phyloP scores from a whole-genome alignment of 345 rosid species.

The Isatis tinctoria region DNA sequence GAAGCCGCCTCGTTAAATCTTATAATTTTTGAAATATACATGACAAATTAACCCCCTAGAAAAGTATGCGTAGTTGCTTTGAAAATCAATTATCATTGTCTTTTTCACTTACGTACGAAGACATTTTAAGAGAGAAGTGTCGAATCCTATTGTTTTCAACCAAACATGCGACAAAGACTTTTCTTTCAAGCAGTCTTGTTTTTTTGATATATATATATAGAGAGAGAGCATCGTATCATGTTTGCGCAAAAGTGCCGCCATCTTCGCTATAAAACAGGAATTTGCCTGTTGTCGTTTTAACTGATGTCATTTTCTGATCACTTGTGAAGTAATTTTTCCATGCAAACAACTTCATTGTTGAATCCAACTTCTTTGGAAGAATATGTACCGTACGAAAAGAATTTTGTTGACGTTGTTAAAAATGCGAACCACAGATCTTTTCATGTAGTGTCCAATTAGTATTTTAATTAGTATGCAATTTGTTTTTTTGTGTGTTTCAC shows the following conservation, averaged over 20 bases:
- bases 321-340: neutral
- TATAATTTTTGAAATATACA: neutral
- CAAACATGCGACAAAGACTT: neutral
- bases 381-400: neutral
- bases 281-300: neutral
- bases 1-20: neutral
- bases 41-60: neutral
- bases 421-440: too few relatives aligned
- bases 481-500: too few relatives aligned
- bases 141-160: neutral
- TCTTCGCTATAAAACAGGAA: neutral
- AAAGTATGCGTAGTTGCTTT: neutral
- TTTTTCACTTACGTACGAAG: neutral
- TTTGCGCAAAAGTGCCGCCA: neutral
- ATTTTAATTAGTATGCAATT: too few relatives aligned
- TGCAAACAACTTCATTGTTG: neutral
- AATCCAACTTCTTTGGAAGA: neutral
- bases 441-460: too few relatives aligned
- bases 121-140: neutral
- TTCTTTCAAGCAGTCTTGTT: neutral
- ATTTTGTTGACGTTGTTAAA: neutral
- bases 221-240: neutral
- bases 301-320: slow-evolving; percentile 1
- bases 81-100: neutral
- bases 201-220: too few relatives aligned